Percentiles rank a stretch among this genome's conserved stretches.
Evolutionary conservation across 495 filamentous ascomycete genomes (phyloP).

Genomic region (Cryomyces antarcticus): DNA sequence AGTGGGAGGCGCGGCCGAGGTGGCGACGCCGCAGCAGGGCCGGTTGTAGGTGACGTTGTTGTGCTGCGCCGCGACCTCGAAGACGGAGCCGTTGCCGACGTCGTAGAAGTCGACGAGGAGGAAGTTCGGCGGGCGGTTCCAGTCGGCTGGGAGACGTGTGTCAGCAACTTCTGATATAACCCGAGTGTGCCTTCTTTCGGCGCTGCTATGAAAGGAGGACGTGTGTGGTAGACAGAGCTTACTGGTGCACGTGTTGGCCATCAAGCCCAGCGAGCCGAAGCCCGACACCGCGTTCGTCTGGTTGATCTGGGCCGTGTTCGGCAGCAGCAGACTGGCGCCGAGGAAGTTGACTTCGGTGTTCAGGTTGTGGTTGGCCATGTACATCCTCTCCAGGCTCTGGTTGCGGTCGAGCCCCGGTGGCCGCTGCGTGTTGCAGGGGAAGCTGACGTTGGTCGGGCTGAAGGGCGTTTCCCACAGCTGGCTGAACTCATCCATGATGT

Average conservation of each 20-base stretch:
- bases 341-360: slow-evolving; percentile 50
- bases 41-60: slow-evolving; percentile 72
- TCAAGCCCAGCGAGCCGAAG: slow-evolving; percentile 47
- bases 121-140: slow-evolving; percentile 62
- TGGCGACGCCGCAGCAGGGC: slow-evolving; percentile 42
- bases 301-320: slow-evolving; percentile 44
- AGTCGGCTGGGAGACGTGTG: slow-evolving; percentile 21
- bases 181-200: background rate
- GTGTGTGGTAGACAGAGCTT: slow-evolving; percentile 11
- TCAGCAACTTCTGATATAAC: background rate
- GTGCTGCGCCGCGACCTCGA: slow-evolving; percentile 66
- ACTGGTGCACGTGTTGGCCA: slow-evolving; percentile 47
- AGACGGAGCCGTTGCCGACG: slow-evolving; percentile 60
- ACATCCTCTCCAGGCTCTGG: slow-evolving; percentile 37
- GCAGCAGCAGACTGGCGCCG: slow-evolving; percentile 45
- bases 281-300: slow-evolving; percentile 49
- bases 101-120: slow-evolving; percentile 86
- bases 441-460: slow-evolving; percentile 33
- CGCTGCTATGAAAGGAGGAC: too few species aligned
- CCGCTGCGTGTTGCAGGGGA: slow-evolving; percentile 38
- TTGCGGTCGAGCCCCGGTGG: slow-evolving; percentile 34
- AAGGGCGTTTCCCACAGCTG: slow-evolving; percentile 52
- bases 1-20: too few species aligned
- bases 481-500: slow-evolving; percentile 42
- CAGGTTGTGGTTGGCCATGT: slow-evolving; percentile 85